phyloP scores from a whole-genome alignment of 768 basidiomycete genomes.

The Leccinellum rugosiceps region DNA sequence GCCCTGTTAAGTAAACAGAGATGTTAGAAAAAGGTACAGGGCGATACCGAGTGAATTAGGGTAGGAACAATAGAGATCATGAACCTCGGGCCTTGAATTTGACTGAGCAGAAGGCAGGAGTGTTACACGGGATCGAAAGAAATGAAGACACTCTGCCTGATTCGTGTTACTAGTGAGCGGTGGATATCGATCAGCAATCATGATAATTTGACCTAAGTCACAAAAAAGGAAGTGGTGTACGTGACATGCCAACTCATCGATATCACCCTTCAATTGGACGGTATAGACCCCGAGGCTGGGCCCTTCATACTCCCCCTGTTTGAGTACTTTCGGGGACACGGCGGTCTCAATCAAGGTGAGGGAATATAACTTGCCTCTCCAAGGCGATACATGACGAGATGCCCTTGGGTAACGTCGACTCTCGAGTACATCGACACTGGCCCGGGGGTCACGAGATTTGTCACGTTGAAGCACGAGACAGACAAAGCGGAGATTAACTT shows the following conservation, averaged over 20 bases:
- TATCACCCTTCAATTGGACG: slow-evolving; percentile 17
- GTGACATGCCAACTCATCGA: slow-evolving; percentile 6
- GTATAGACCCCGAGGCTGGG: slow-evolving; percentile 33
- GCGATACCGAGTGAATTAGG: not conserved
- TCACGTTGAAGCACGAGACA: slow-evolving; percentile 2
- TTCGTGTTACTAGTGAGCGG: not conserved
- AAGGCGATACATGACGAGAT: slow-evolving; percentile 23
- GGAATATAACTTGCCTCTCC: slow-evolving; percentile 27
- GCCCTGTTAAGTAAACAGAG: not conserved
- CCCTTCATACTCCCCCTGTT: slow-evolving; percentile 28
- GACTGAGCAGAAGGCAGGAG: not conserved
- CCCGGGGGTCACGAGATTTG: slow-evolving; percentile 33
- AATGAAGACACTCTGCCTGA: not conserved
- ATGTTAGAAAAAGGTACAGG: not conserved
- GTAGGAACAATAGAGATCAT: not conserved
- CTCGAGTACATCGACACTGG: slow-evolving; percentile 24
- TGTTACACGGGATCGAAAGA: not conserved
- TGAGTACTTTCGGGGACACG: slow-evolving; percentile 32
- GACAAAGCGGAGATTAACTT: slow-evolving; percentile 18
- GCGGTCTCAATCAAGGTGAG: slow-evolving; percentile 40
- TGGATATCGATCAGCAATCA: not conserved
- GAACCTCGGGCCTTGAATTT: not conserved
- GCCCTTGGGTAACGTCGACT: slow-evolving; percentile 14
- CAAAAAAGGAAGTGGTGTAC: not conserved
- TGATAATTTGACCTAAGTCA: not conserved